Evolutionary conservation across 345 rosid species (phyloP).

Genomic region (Stellera chamaejasme): DNA sequence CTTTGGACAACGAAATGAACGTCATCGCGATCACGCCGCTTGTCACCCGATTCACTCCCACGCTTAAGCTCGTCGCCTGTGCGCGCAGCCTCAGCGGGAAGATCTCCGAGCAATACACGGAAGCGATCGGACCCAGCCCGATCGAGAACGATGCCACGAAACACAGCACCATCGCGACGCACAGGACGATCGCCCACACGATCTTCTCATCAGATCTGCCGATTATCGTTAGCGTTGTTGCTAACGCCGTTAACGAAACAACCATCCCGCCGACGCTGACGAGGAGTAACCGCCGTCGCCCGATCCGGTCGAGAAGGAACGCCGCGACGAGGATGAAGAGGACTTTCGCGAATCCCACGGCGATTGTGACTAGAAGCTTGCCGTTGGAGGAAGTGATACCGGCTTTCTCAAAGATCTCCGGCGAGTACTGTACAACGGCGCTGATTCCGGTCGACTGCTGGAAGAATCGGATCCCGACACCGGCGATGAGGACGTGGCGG

Average conservation of each 20-base stretch:
- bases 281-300: constrained; percentile 14
- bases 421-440: no score
- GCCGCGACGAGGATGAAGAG: constrained; percentile 14
- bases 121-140: constrained; percentile 22
- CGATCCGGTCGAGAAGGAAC: constrained; percentile 8
- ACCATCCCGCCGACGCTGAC: constrained; percentile 12
- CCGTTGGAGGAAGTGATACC: background rate
- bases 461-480: constrained; percentile 10
- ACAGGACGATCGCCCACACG: constrained; percentile 19
- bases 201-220: constrained; percentile 8
- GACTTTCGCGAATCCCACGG: constrained; percentile 12
- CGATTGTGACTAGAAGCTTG: constrained; percentile 10
- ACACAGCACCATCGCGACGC: constrained; percentile 12
- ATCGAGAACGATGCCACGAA: constrained; percentile 19
- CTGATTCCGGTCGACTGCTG: background rate
- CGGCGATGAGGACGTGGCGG: constrained; percentile 13
- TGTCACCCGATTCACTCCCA: constrained; percentile 12
- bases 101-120: constrained; percentile 25
- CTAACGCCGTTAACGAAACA: constrained; percentile 2
- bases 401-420: constrained; percentile 12
- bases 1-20: constrained; percentile 16
- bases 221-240: constrained; percentile 6
- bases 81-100: constrained; percentile 16
- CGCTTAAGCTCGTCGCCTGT: constrained; percentile 12
- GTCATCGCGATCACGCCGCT: constrained; percentile 19